These are phyloP conservation scores for Termitomyces sp. DNA, from an alignment of 768 basidiomycete species.

Conservation along the genomic window DNA sequence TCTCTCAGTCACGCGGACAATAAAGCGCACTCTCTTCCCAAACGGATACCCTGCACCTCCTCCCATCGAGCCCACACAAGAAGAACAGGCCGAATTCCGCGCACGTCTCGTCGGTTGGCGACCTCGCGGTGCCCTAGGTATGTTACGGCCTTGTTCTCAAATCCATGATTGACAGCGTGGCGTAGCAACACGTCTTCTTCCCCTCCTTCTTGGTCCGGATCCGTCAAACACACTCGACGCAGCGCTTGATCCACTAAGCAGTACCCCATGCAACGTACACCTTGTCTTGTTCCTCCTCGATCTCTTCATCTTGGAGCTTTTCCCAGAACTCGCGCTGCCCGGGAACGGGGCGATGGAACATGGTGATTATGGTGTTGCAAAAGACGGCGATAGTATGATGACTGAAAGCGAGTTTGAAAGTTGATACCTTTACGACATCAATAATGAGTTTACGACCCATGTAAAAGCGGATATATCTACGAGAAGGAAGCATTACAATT, in stretches of 20 bases:
- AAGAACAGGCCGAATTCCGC: slow-evolving; percentile 64
- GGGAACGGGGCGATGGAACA: neutral
- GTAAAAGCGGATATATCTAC: neutral
- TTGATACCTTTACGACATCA: neutral
- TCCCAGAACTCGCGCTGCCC: slow-evolving; percentile 60
- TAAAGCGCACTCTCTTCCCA: slow-evolving; percentile 78
- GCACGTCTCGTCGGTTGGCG: slow-evolving; percentile 34
- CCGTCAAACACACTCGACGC: slow-evolving; percentile 41
- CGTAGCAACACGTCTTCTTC: slow-evolving; percentile 33
- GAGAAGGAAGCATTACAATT: neutral
- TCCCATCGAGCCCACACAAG: slow-evolving; percentile 66
- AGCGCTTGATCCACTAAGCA: slow-evolving; percentile 57
- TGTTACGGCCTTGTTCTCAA: slow-evolving; percentile 5
- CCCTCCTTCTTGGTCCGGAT: slow-evolving; percentile 50
- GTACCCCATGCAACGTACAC: slow-evolving; percentile 71
- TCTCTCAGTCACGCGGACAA: slow-evolving; percentile 43
- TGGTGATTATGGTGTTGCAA: neutral
- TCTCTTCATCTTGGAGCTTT: slow-evolving; percentile 58
- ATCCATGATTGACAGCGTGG: neutral
- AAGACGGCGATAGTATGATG: neutral
- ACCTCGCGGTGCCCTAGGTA: slow-evolving; percentile 30
- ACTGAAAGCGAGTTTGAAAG: neutral
- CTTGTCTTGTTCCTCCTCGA: slow-evolving; percentile 72
- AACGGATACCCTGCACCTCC: slow-evolving; percentile 79
- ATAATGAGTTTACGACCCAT: neutral